These are phyloP conservation scores for Polyplosphaeria fusca DNA, from an alignment of 495 filamentous ascomycete species.

Conservation along the genomic window DNA sequence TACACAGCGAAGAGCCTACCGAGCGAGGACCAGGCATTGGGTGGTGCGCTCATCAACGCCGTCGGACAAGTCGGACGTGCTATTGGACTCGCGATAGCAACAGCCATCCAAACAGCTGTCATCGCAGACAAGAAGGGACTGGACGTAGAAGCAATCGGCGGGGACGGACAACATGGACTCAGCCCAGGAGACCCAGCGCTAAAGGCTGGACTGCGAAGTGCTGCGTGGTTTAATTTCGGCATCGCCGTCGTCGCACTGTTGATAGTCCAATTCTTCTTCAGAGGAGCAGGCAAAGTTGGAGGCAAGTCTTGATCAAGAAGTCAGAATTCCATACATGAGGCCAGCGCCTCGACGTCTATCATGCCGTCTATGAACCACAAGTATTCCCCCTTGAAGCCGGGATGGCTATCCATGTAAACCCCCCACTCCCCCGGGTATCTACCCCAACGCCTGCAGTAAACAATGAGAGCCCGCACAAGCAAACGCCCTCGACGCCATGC, in stretches of 20 bases:
- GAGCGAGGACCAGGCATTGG: slow-evolving; percentile 58
- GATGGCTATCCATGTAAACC: no score
- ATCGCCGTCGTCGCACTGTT: slow-evolving; percentile 25
- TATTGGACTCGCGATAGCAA: slow-evolving; percentile 56
- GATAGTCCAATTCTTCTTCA: slow-evolving; percentile 33
- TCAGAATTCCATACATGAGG: no score
- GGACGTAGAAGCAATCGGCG: slow-evolving; percentile 42
- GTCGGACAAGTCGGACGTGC: slow-evolving; percentile 57
- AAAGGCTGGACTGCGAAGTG: slow-evolving; percentile 51
- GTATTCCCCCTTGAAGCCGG: no score
- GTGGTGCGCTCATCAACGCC: slow-evolving; percentile 59
- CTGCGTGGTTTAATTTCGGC: slow-evolving; percentile 54
- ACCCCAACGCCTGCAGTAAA: no score
- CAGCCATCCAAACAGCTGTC: slow-evolving; percentile 55
- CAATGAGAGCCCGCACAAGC: no score
- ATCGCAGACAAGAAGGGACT: slow-evolving; percentile 41
- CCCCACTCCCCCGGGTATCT: no score
- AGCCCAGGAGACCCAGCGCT: slow-evolving; percentile 40
- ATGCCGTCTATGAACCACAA: no score
- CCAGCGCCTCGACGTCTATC: no score
- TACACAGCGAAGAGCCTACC: slow-evolving; percentile 58
- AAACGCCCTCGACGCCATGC: no score
- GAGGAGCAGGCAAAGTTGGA: slow-evolving; percentile 36
- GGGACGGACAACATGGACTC: slow-evolving; percentile 34
- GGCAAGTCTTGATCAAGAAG: no score